Evolutionary conservation across 179 eudicot genomes (phyloP).

Genomic region (Monotropa hypopitys): DNA sequence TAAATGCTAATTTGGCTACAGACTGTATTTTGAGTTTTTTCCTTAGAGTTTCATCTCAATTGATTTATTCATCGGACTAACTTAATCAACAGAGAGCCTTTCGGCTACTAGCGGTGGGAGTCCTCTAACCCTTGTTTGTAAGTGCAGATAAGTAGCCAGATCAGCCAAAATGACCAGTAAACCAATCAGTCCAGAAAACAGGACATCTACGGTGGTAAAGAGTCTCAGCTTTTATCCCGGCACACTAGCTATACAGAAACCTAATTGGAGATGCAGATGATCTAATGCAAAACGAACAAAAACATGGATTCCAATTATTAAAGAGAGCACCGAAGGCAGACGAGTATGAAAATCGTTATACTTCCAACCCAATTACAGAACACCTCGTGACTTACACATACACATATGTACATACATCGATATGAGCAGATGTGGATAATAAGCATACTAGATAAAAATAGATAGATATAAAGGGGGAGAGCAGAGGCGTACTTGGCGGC

Average conservation of each 20-base stretch:
- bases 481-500: constrained; percentile 47
- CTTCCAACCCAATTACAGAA: background rate
- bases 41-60: too few species aligned
- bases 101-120: too few species aligned
- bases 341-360: background rate
- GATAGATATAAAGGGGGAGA: background rate
- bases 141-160: too few species aligned
- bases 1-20: too few species aligned
- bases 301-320: background rate
- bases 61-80: too few species aligned
- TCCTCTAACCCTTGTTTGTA: too few species aligned
- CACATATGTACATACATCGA: background rate
- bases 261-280: background rate
- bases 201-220: too few species aligned
- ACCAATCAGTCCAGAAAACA: too few species aligned
- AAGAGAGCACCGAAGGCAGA: background rate
- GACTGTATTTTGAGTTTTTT: too few species aligned
- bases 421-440: background rate
- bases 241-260: background rate
- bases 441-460: background rate
- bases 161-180: too few species aligned
- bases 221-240: too few species aligned
- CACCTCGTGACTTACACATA: background rate
- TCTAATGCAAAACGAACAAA: background rate
- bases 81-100: too few species aligned